Evolutionary conservation across 2,329 filamentous ascomycete genomes (phyloP).

Genomic region (Aspergillus brunneoviolaceus): DNA sequence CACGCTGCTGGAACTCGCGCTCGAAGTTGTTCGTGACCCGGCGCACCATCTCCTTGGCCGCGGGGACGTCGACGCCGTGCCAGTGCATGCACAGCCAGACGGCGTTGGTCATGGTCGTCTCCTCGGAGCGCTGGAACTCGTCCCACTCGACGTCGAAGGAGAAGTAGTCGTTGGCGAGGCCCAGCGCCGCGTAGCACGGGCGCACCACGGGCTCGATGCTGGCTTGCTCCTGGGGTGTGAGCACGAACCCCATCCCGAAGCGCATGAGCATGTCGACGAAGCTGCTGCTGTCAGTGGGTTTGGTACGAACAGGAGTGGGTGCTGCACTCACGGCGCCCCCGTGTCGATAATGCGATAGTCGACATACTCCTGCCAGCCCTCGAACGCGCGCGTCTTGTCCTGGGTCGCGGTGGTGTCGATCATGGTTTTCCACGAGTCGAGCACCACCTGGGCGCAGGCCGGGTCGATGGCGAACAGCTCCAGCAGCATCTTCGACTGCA

Average conservation of each 20-base stretch:
- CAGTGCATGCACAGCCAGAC: slow-evolving; percentile 21
- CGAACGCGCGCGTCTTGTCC: slow-evolving; percentile 18
- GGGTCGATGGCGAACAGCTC: slow-evolving; percentile 16
- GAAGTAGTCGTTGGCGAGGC: slow-evolving; percentile 20
- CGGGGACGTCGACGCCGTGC: slow-evolving; percentile 9
- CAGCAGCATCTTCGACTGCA: slow-evolving; percentile 21
- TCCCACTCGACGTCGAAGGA: slow-evolving; percentile 21
- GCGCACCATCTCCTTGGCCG: slow-evolving; percentile 12
- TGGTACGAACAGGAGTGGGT: too few species aligned
- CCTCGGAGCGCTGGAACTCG: slow-evolving; percentile 6
- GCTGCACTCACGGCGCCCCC: slow-evolving; percentile 12
- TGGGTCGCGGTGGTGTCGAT: slow-evolving; percentile 17
- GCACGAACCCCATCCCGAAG: slow-evolving; percentile 16
- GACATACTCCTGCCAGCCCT: slow-evolving; percentile 17
- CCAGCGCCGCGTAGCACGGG: slow-evolving; percentile 18
- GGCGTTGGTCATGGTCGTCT: slow-evolving; percentile 16
- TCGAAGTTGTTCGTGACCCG: slow-evolving; percentile 14
- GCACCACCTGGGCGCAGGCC: slow-evolving; percentile 17
- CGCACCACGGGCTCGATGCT: slow-evolving; percentile 11
- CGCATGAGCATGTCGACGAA: slow-evolving; percentile 19
- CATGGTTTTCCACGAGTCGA: slow-evolving; percentile 20
- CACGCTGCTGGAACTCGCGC: slow-evolving; percentile 6
- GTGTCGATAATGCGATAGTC: slow-evolving; percentile 22
- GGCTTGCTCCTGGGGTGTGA: slow-evolving; percentile 12
- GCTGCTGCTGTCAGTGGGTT: not conserved